phyloP scores from a whole-genome alignment of 225 moss, liverwort and hornwort genomes.

The Ulota crispa region DNA sequence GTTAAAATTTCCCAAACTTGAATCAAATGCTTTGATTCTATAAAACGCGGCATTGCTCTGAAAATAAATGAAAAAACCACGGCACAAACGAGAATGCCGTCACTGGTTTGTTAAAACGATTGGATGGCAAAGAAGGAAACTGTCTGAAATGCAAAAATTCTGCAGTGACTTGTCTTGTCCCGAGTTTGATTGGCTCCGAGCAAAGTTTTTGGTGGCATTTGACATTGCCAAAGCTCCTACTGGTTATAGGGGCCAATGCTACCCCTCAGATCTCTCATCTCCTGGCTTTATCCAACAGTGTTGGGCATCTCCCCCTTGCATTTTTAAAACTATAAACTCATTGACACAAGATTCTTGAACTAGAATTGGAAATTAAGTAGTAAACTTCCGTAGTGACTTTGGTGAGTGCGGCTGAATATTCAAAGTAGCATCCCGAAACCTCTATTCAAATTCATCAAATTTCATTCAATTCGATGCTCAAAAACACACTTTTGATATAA shows the following conservation, averaged over 20 bases:
- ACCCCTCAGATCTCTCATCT: not conserved
- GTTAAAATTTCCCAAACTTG: not conserved
- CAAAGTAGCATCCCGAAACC: not conserved
- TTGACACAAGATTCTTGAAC: constrained; percentile 2
- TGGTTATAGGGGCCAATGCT: not conserved
- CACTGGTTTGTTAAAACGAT: not conserved
- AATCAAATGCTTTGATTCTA: not conserved
- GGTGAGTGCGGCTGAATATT: not conserved
- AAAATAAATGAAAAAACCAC: not conserved
- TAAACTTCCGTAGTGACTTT: not conserved
- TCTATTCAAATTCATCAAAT: too few relatives aligned
- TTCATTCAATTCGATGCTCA: not conserved
- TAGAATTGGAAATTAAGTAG: not conserved
- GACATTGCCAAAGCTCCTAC: not conserved
- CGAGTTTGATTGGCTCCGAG: not conserved
- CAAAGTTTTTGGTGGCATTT: not conserved
- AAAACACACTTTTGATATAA: too few relatives aligned
- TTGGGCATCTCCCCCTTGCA: not conserved
- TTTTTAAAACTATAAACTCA: not conserved
- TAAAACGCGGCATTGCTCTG: not conserved
- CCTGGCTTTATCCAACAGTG: not conserved
- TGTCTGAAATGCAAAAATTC: not conserved
- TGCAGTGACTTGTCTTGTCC: not conserved
- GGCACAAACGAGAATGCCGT: not conserved
- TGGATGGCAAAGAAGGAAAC: not conserved